These are phyloP conservation scores for Aureobasidium musti DNA, from an alignment of 2,329 filamentous ascomycete genomes.

Conservation along the genomic window DNA sequence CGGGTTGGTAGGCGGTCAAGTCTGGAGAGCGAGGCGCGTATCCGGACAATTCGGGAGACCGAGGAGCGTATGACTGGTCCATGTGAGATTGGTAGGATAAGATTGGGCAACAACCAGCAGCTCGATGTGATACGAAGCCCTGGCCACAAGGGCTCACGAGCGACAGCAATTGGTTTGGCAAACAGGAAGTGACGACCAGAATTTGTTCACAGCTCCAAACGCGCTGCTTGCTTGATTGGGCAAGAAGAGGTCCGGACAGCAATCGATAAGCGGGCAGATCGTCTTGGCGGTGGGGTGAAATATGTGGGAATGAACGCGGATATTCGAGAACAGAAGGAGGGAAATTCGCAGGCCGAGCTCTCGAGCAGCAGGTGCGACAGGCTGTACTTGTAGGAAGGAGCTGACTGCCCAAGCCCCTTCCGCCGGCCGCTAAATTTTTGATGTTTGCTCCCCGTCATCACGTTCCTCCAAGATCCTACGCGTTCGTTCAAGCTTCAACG, in stretches of 20 bases:
- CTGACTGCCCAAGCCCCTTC: not conserved
- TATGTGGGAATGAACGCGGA: not conserved
- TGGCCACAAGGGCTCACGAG: conserved; percentile 20
- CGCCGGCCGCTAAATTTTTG: not conserved
- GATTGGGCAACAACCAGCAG: not conserved
- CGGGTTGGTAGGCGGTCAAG: conserved; percentile 52
- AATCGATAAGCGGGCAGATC: conserved; percentile 22
- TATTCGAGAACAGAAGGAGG: not conserved
- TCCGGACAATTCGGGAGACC: conserved; percentile 29
- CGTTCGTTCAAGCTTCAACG: not conserved
- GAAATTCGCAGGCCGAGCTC: not conserved
- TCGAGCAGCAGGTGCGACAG: too few species aligned
- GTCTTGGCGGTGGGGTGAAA: conserved; percentile 10
- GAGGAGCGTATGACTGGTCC: conserved; percentile 30
- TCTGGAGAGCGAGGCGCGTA: conserved; percentile 49
- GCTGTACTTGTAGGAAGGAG: too few species aligned
- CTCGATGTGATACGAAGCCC: not conserved
- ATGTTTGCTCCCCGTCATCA: not conserved
- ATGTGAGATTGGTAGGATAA: conserved; percentile 7
- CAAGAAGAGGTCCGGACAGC: not conserved
- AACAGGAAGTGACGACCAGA: conserved; percentile 7
- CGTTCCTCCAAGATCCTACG: not conserved
- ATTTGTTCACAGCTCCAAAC: conserved; percentile 19
- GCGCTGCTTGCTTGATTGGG: conserved; percentile 20
- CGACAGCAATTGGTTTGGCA: conserved; percentile 18